A percentile compares a stretch with the other conserved stretches of the same genome.
These are phyloP conservation scores for Rhodotorula mucilaginosa DNA, from an alignment of 1,284 basidiomycete genomes.

Conservation along the genomic window DNA sequence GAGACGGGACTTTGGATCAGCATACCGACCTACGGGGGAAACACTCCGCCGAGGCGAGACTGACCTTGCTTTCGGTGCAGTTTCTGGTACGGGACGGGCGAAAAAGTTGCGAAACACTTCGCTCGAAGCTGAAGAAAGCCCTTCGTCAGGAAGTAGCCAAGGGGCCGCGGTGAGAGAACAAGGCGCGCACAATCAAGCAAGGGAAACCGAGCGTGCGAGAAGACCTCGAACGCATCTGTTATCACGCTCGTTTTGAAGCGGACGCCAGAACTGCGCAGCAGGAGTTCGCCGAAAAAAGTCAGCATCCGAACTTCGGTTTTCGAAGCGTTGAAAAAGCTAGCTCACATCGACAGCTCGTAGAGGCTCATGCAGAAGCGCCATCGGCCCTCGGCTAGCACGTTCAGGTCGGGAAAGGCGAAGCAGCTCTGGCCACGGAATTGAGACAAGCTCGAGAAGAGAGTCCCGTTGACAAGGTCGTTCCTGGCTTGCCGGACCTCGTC, in stretches of 20 bases:
- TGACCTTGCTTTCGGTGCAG: too few relatives aligned
- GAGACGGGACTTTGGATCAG: too few relatives aligned
- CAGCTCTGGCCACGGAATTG: slow-evolving; percentile 87
- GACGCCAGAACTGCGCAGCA: slow-evolving; percentile 63
- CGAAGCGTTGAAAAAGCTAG: neutral
- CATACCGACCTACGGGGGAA: too few relatives aligned
- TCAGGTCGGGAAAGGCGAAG: slow-evolving; percentile 51
- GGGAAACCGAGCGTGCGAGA: slow-evolving; percentile 85
- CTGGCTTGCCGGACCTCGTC: slow-evolving; percentile 93
- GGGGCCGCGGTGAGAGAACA: neutral
- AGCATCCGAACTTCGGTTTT: neutral
- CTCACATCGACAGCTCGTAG: slow-evolving; percentile 89
- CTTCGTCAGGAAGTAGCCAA: slow-evolving; percentile 9
- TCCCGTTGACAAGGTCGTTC: slow-evolving; percentile 74
- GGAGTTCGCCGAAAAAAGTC: neutral
- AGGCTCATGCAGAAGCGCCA: slow-evolving; percentile 83
- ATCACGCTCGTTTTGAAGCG: slow-evolving; percentile 83
- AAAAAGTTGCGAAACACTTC: slow-evolving; percentile 60
- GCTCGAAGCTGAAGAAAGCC: slow-evolving; percentile 64
- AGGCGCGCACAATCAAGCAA: slow-evolving; percentile 59
- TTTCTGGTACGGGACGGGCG: too few relatives aligned
- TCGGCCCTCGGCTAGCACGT: slow-evolving; percentile 73
- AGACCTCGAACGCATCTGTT: slow-evolving; percentile 85
- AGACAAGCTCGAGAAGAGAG: slow-evolving; percentile 87
- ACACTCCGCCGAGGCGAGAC: too few relatives aligned